Conservation (phyloP, 108 stramenopile genomes). For the Parietichytrium sp. region DNA sequence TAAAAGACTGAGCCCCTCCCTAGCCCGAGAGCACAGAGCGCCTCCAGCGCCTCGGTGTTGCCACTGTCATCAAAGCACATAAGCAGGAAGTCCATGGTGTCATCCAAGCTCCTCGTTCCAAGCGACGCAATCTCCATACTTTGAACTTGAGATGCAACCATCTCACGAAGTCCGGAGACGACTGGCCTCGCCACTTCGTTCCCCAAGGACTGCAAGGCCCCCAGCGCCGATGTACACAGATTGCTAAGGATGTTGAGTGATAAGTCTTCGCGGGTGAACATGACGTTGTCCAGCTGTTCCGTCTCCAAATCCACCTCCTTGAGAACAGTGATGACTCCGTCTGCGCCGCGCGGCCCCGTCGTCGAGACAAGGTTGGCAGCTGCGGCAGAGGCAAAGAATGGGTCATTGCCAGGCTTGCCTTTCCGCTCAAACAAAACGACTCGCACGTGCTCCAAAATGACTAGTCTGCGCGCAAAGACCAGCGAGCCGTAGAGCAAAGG, state of each 20-base stretch:
- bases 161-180: constrained; percentile 3
- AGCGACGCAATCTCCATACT: background rate
- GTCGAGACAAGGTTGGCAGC: no score
- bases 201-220: background rate
- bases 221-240: background rate
- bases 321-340: no score
- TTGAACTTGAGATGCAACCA: background rate
- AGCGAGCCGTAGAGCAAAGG: constrained; percentile 19
- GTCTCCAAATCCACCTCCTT: no score
- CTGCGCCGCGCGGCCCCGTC: no score
- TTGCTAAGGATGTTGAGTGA: background rate
- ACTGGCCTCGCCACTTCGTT: background rate
- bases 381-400: background rate
- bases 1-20: background rate
- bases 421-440: background rate
- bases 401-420: background rate
- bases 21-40: background rate
- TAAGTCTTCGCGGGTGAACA: background rate
- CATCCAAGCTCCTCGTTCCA: background rate
- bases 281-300: no score
- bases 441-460: background rate
- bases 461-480: constrained; percentile 5
- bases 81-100: constrained; percentile 10
- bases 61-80: background rate
- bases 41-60: constrained; percentile 12